phyloP scores from a whole-genome alignment of 495 filamentous ascomycete genomes.

The Gamarada debralockiae region DNA sequence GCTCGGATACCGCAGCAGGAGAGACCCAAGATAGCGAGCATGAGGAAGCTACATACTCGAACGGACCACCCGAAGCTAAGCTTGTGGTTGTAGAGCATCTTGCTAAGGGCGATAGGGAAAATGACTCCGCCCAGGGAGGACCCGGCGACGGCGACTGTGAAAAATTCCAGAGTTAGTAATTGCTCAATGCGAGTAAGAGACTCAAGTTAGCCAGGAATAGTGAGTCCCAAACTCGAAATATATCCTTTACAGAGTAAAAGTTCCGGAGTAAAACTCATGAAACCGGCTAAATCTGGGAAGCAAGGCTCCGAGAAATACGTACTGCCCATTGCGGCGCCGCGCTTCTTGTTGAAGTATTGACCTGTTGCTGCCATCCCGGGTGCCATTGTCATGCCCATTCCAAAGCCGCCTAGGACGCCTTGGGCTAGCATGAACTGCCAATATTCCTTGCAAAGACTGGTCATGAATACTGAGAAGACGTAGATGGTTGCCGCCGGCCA shows the following conservation, averaged over 20 bases:
- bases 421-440: conserved; percentile 78
- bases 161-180: too few species aligned
- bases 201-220: too few species aligned
- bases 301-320: too few species aligned
- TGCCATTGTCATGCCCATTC: conserved; percentile 69
- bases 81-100: conserved; percentile 12
- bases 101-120: conserved; percentile 48
- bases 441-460: conserved; percentile 57
- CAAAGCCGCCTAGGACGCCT: conserved; percentile 67
- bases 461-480: conserved; percentile 65
- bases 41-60: conserved; percentile 54
- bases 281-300: too few species aligned
- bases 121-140: conserved; percentile 66
- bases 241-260: too few species aligned
- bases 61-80: conserved; percentile 60
- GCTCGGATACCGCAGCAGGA: conserved; percentile 36
- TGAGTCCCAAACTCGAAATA: too few species aligned
- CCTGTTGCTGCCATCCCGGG: conserved; percentile 64
- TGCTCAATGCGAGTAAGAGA: too few species aligned
- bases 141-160: conserved; percentile 54
- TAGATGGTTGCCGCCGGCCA: conserved; percentile 35
- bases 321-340: conserved; percentile 67
- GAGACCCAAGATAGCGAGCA: conserved; percentile 43
- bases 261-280: too few species aligned
- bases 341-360: conserved; percentile 64